These are phyloP conservation scores for Fusarium sp. DNA, from an alignment of 2,329 filamentous ascomycete genomes.

Conservation along the genomic window DNA sequence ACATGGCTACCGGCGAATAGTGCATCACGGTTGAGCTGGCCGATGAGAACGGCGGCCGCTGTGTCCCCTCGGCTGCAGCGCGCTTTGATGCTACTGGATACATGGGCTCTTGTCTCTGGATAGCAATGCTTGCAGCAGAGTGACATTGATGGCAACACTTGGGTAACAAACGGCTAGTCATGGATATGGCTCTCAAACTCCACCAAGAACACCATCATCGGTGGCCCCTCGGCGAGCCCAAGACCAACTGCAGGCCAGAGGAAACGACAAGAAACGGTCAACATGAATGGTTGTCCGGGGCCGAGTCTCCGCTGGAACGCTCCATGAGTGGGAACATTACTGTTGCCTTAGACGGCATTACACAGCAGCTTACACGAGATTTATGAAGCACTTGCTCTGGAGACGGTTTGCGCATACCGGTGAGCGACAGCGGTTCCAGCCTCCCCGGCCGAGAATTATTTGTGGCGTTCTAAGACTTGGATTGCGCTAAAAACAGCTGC, in stretches of 20 bases:
- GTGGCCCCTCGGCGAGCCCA: slow-evolving; percentile 31
- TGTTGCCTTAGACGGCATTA: slow-evolving; percentile 19
- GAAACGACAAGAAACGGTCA: background rate
- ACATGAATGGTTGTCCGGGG: background rate
- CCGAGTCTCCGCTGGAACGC: slow-evolving; percentile 8
- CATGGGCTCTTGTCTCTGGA: slow-evolving; percentile 29
- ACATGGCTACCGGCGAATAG: slow-evolving; percentile 28
- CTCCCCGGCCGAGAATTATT: slow-evolving; percentile 10
- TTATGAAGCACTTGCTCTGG: slow-evolving; percentile 29
- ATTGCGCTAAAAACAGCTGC: slow-evolving; percentile 30
- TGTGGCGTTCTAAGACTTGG: slow-evolving; percentile 31
- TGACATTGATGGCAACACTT: slow-evolving; percentile 34
- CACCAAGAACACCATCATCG: slow-evolving; percentile 39
- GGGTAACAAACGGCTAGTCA: slow-evolving; percentile 26
- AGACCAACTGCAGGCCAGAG: slow-evolving; percentile 1
- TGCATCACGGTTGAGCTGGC: slow-evolving; percentile 19
- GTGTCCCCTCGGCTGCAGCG: slow-evolving; percentile 25
- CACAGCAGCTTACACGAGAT: slow-evolving; percentile 31
- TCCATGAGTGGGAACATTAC: slow-evolving; percentile 7
- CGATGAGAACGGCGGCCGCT: slow-evolving; percentile 35
- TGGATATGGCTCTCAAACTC: slow-evolving; percentile 32
- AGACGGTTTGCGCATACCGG: slow-evolving; percentile 32
- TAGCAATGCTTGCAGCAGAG: slow-evolving; percentile 31
- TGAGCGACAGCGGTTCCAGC: slow-evolving; percentile 26
- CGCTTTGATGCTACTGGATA: slow-evolving; percentile 13